Evolutionary conservation across 2,329 filamentous ascomycete species (phyloP).

Genomic region (Verticillium tricorpus): DNA sequence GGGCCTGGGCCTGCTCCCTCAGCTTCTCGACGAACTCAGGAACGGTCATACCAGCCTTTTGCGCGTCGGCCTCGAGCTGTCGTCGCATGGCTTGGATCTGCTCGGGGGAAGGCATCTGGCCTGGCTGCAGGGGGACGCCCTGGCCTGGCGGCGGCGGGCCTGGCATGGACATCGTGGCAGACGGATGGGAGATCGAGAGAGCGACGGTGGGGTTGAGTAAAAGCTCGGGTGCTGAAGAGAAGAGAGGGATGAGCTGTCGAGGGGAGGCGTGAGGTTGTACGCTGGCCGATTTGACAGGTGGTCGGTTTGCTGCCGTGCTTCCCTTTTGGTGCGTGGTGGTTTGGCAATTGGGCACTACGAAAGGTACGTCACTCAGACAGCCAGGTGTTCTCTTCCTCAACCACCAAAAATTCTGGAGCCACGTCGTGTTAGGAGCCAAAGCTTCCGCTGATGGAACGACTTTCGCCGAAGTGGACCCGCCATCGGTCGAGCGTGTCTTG

Average conservation of each 20-base stretch:
- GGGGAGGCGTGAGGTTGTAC: not conserved
- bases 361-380: constrained; percentile 9
- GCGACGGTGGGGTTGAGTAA: not conserved
- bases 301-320: not conserved
- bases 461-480: not conserved
- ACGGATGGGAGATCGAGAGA: not conserved
- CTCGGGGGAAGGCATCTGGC: constrained; percentile 65
- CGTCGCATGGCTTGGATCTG: constrained; percentile 82
- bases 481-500: not conserved
- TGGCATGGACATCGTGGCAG: constrained; percentile 15
- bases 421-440: not conserved
- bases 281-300: not conserved
- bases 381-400: constrained; percentile 15
- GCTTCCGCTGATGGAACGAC: not conserved
- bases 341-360: not conserved
- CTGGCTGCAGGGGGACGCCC: constrained; percentile 20
- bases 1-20: constrained; percentile 50
- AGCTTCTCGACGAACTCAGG: constrained; percentile 76
- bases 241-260: not conserved
- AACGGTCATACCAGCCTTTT: constrained; percentile 78
- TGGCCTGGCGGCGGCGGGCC: constrained; percentile 23
- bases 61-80: constrained; percentile 76
- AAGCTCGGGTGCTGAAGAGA: not conserved
- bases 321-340: not conserved
- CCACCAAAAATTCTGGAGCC: constrained; percentile 1